phyloP scores from a whole-genome alignment of 2,329 filamentous ascomycete species.

The Colletotrichum lentis region DNA sequence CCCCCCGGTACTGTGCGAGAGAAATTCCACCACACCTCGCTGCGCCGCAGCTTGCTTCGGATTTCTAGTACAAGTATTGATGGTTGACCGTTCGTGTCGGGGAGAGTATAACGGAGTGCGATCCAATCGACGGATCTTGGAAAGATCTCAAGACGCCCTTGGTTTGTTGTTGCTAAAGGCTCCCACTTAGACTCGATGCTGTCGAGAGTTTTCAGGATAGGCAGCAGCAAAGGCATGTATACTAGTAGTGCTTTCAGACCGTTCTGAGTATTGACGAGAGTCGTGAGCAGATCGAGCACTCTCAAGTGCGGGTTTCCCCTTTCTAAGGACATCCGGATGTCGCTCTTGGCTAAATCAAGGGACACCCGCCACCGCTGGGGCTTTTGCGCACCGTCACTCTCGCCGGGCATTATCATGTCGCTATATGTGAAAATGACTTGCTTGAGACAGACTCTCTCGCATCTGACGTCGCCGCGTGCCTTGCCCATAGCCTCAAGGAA shows the following conservation, averaged over 20 bases:
- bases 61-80: slow-evolving; percentile 60
- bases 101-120: slow-evolving; percentile 61
- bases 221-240: slow-evolving; percentile 68
- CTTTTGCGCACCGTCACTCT: slow-evolving; percentile 23
- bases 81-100: slow-evolving; percentile 41
- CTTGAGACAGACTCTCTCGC: slow-evolving; percentile 67
- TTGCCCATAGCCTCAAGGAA: slow-evolving; percentile 72
- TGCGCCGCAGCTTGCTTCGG: slow-evolving; percentile 58
- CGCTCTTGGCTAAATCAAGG: slow-evolving; percentile 63
- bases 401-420: slow-evolving; percentile 42
- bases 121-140: slow-evolving; percentile 66
- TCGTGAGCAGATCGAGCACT: slow-evolving; percentile 65
- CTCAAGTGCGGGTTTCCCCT: slow-evolving; percentile 73
- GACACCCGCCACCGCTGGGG: slow-evolving; percentile 59
- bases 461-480: slow-evolving; percentile 62
- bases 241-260: slow-evolving; percentile 62
- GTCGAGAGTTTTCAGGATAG: slow-evolving; percentile 69
- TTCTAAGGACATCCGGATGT: slow-evolving; percentile 68
- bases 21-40: slow-evolving; percentile 62
- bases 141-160: slow-evolving; percentile 60
- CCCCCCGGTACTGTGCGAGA: slow-evolving; percentile 46
- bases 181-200: slow-evolving; percentile 66
- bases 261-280: slow-evolving; percentile 63
- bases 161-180: slow-evolving; percentile 50
- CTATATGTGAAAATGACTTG: slow-evolving; percentile 76